Evolutionary conservation across 768 basidiomycete species (phyloP).

Genomic region (Suillus americanus): DNA sequence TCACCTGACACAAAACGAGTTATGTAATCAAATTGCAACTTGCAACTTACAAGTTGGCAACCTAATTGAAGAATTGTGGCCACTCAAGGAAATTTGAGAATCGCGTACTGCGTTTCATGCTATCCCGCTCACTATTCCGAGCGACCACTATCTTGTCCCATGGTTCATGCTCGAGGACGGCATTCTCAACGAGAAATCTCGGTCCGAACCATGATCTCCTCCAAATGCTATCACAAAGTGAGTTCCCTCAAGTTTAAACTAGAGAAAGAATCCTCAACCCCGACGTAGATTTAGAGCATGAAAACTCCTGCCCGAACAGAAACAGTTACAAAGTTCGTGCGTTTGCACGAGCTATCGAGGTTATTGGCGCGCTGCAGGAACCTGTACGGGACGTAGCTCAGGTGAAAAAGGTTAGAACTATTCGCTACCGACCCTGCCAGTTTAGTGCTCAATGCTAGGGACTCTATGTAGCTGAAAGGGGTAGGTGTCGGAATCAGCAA

Average conservation of each 20-base stretch:
- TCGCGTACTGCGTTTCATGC: neutral
- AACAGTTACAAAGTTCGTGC: constrained; percentile 53
- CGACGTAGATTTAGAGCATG: constrained; percentile 41
- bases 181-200: neutral
- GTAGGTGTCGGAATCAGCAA: constrained; percentile 41
- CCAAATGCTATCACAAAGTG: constrained; percentile 44
- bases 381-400: constrained; percentile 46
- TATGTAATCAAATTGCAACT: neutral
- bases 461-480: constrained; percentile 27
- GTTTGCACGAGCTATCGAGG: constrained; percentile 47
- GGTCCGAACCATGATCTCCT: constrained; percentile 39
- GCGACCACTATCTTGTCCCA: neutral
- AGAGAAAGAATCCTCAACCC: neutral
- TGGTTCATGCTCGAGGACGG: neutral
- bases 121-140: neutral
- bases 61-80: neutral
- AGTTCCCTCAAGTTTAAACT: constrained; percentile 12
- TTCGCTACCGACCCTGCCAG: neutral
- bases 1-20: constrained; percentile 1
- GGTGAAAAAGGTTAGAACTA: constrained; percentile 33
- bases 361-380: constrained; percentile 38
- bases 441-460: neutral
- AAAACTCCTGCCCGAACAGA: constrained; percentile 32
- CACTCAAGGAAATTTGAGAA: neutral
- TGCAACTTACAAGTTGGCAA: neutral